Base-by-base conservation (phyloP, 768 basidiomycete genomes). In the Boletus insuetus region DNA sequence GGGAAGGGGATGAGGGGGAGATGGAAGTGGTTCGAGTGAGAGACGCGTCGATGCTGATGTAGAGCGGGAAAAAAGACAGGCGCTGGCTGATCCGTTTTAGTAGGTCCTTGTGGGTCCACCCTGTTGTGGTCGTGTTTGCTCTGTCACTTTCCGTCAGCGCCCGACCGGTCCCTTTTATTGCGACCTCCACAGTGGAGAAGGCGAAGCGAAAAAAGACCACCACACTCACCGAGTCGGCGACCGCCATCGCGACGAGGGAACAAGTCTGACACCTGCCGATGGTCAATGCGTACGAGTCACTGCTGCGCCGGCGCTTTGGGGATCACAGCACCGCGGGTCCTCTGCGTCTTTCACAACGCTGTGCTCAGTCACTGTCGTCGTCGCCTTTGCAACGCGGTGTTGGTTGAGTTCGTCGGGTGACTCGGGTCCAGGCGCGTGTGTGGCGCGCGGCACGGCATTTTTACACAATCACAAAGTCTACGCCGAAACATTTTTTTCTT, bases 71-170 rank as follows among this genome's bases (percentile, higher is more conserved):
- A 67, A 69, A 68, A 47, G 58, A 46, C 56, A 55, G 58, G 55
- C 47, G 56, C 54, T 54, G 55, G 38, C 8, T 13, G 32, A 58
- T 61, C 69, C 59, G 46, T 64, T 70, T 72, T 72, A 60, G 69
- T 71, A 67, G 69, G 62, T 70, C 58, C 64, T 35, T 71, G 69
- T 71, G 59, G 69, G 69, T 71, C 69, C 69, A 70, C 34, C 17
- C 42, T 72, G 63, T 69, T 70, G 60, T 72, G 70, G 46, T 57
- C 44, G 51, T 70, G 65, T 70, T 70, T 72, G 43, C 53, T 6
- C 62, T 62, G 44, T 50, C 52, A 35, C 39, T 42, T 35, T 3
- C 14, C 0, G 55, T 59, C 41, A 59, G 50, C 39, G 43, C 31
- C 3, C 14, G 41, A 8, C 7, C 26, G 26, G 8, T 56, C 16